A percentile compares a stretch with the other conserved stretches of the same genome.
phyloP scores from a whole-genome alignment of 306 rosid species.

The Gillenia trifoliata region DNA sequence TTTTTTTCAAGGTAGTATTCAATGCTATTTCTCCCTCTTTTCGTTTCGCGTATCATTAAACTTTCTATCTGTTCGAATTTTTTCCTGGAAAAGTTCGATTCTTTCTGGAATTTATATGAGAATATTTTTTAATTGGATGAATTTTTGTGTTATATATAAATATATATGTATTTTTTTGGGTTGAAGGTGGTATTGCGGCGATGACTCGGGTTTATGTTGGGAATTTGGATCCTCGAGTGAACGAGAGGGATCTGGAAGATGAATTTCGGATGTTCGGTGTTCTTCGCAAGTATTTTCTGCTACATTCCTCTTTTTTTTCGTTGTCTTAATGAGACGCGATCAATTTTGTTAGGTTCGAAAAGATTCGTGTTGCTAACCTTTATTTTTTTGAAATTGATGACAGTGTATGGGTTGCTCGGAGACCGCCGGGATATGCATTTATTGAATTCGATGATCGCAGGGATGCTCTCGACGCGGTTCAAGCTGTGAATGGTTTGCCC shows the following conservation, averaged over 20 bases:
- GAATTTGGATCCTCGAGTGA: constrained; percentile 83
- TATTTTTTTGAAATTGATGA: constrained; percentile 1
- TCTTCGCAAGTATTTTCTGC: constrained; percentile 60
- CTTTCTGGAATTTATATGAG: neutral
- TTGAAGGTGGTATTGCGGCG: constrained; percentile 25
- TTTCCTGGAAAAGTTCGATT: neutral
- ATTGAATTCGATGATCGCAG: constrained; percentile 92
- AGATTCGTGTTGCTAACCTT: neutral
- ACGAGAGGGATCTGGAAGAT: constrained; percentile 91
- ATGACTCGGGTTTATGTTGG: constrained; percentile 90
- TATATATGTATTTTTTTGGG: constrained; percentile 9
- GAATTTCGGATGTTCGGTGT: constrained; percentile 87
- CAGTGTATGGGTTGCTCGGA: constrained; percentile 98
- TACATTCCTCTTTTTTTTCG: neutral
- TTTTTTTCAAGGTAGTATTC: neutral
- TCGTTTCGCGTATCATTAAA: neutral
- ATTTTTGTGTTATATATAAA: neutral
- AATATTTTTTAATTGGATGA: neutral
- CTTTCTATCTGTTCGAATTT: neutral
- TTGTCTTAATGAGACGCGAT: neutral
- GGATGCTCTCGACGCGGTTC: constrained; percentile 93
- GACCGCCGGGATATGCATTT: constrained; percentile 96
- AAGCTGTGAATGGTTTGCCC: constrained; percentile 77
- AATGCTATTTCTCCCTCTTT: neutral
- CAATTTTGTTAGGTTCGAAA: neutral